Conservation (phyloP, 345 rosid species). For the Gynandropsis gynandra region DNA sequence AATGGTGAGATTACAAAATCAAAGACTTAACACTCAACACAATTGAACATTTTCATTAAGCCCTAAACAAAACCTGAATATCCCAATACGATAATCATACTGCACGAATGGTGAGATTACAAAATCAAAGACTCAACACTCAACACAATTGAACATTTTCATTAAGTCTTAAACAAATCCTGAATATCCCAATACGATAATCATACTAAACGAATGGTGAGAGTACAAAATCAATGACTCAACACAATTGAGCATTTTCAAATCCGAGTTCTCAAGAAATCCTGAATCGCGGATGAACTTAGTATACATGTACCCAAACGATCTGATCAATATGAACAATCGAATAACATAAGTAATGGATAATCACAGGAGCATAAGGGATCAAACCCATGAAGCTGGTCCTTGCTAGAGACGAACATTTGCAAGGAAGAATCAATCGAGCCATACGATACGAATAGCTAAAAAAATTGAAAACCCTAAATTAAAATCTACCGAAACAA, state of each 20-base stretch:
- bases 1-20: too few species aligned
- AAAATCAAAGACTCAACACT: too few species aligned
- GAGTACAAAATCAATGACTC: background rate
- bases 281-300: too few species aligned
- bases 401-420: constrained; percentile 65
- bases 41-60: too few species aligned
- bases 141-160: too few species aligned
- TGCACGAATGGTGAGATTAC: too few species aligned
- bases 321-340: background rate
- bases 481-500: constrained; percentile 11
- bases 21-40: too few species aligned
- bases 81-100: too few species aligned
- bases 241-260: constrained; percentile 3
- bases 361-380: constrained; percentile 76
- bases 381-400: constrained; percentile 67
- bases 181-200: background rate
- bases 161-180: background rate
- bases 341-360: constrained; percentile 16
- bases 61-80: too few species aligned
- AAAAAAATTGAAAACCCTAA: constrained; percentile 3
- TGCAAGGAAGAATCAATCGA: constrained; percentile 73
- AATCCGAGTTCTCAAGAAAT: background rate
- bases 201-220: background rate
- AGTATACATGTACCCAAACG: background rate
- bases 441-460: constrained; percentile 54